These are phyloP conservation scores for Hanseniaspora gamundiae DNA, from an alignment of 1,139 yeast species.

Conservation along the genomic window DNA sequence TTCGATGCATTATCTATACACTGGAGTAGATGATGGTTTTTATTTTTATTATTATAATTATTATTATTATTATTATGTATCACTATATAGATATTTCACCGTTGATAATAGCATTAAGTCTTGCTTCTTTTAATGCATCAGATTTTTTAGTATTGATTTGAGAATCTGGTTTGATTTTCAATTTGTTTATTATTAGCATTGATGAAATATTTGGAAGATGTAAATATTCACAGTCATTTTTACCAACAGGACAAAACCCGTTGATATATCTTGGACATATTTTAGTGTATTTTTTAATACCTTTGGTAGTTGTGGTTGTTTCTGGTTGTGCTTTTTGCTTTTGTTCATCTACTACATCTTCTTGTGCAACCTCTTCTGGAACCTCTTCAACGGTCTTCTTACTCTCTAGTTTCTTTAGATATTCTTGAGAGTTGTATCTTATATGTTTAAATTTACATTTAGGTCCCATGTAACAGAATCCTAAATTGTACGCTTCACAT, in stretches of 20 bases:
- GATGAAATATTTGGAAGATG: conserved; percentile 19
- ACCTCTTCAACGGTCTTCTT: background rate
- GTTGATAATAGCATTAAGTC: conserved; percentile 25
- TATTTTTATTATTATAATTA: no score
- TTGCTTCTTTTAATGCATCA: conserved; percentile 24
- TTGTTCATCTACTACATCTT: background rate
- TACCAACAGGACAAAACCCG: conserved; percentile 74
- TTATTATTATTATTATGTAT: no score
- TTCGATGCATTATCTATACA: no score
- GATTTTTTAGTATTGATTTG: conserved; percentile 25
- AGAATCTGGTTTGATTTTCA: conserved; percentile 21
- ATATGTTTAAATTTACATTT: conserved; percentile 75
- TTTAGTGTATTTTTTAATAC: conserved; percentile 31
- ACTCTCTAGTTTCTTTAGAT: background rate
- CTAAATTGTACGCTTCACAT: conserved; percentile 72
- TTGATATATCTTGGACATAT: conserved; percentile 76
- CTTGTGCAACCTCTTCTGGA: background rate
- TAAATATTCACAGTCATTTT: conserved; percentile 18
- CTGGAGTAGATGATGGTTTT: no score
- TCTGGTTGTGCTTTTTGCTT: background rate
- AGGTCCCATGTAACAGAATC: conserved; percentile 92
- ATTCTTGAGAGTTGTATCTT: conserved; percentile 8
- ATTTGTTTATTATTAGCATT: conserved; percentile 14
- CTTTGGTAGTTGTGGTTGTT: background rate
- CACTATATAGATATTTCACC: conserved; percentile 14